Conservation (phyloP, 805 yeast genomes). For the Torulaspora maleeae region DNA sequence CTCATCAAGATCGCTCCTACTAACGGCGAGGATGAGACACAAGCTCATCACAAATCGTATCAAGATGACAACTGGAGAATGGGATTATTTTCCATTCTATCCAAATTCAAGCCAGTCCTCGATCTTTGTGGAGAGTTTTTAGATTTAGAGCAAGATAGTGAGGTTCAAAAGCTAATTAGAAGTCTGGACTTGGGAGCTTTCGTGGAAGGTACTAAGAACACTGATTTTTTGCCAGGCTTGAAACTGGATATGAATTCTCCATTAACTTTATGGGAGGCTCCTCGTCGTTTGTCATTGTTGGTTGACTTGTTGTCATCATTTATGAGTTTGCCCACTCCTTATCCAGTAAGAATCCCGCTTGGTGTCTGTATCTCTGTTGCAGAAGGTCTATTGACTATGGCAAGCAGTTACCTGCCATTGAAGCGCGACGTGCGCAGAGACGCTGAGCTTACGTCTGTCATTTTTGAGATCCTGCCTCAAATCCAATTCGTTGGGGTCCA, state of each 20-base stretch:
- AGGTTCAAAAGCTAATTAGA: constrained; percentile 40
- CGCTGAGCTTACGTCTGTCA: constrained; percentile 41
- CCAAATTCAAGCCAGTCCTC: constrained; percentile 52
- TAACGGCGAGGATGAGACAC: constrained; percentile 31
- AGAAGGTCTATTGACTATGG: constrained; percentile 54
- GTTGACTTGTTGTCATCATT: constrained; percentile 44
- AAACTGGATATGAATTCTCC: constrained; percentile 57
- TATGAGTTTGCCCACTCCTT: constrained; percentile 49
- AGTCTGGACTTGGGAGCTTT: constrained; percentile 36
- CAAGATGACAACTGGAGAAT: constrained; percentile 45
- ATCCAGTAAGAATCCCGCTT: constrained; percentile 56
- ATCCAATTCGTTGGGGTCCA: constrained; percentile 45
- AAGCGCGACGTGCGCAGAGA: constrained; percentile 56
- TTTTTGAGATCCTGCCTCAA: constrained; percentile 42
- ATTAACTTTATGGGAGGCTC: constrained; percentile 46
- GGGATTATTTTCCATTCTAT: constrained; percentile 45
- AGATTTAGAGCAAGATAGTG: constrained; percentile 53
- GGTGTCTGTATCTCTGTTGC: constrained; percentile 50
- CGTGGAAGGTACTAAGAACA: constrained; percentile 9
- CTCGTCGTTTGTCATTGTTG: constrained; percentile 47
- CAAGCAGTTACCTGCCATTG: constrained; percentile 50
- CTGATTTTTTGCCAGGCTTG: constrained; percentile 44
- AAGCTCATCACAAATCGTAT: constrained; percentile 34
- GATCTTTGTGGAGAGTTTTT: constrained; percentile 56
- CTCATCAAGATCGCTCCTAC: constrained; percentile 51